Evolutionary conservation across 2,329 filamentous ascomycete species (phyloP).

Genomic region (Botrytis fabae): DNA sequence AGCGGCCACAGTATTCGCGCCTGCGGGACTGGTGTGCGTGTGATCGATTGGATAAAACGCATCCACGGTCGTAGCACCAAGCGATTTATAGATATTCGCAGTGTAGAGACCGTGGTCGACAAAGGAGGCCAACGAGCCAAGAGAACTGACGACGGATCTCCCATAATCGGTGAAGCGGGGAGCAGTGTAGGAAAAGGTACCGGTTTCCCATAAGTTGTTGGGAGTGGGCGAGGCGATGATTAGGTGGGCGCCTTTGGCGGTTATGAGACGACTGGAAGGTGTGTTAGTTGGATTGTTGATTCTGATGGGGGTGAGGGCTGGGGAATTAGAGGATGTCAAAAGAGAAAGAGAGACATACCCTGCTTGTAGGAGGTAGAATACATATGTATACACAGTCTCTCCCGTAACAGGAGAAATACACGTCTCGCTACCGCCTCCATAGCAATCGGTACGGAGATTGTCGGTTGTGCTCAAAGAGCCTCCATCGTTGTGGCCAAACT

Average conservation of each 20-base stretch:
- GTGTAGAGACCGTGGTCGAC: slow-evolving; percentile 60
- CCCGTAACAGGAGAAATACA: slow-evolving; percentile 43
- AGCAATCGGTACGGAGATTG: slow-evolving; percentile 62
- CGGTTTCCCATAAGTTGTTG: slow-evolving; percentile 62
- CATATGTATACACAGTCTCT: slow-evolving; percentile 46
- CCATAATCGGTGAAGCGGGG: slow-evolving; percentile 60
- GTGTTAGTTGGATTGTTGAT: slow-evolving; percentile 15
- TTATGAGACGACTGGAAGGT: slow-evolving; percentile 36
- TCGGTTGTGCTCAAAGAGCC: slow-evolving; percentile 52
- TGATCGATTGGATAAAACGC: slow-evolving; percentile 57
- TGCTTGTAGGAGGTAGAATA: slow-evolving; percentile 32
- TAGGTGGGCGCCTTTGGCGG: slow-evolving; percentile 59
- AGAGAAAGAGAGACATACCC: background rate
- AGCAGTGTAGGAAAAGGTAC: slow-evolving; percentile 48
- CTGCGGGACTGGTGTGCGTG: slow-evolving; percentile 58
- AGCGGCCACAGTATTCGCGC: slow-evolving; percentile 52
- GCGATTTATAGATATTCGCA: slow-evolving; percentile 49
- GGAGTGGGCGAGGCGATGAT: slow-evolving; percentile 61
- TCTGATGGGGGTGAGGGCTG: background rate
- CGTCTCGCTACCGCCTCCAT: slow-evolving; percentile 49
- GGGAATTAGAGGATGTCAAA: background rate
- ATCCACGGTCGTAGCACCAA: slow-evolving; percentile 51
- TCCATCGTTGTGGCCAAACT: slow-evolving; percentile 69
- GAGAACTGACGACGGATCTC: slow-evolving; percentile 45
- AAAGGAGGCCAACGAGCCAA: slow-evolving; percentile 47